Conservation (phyloP, 805 yeast species). For the Lipomyces yamanashiensis region DNA sequence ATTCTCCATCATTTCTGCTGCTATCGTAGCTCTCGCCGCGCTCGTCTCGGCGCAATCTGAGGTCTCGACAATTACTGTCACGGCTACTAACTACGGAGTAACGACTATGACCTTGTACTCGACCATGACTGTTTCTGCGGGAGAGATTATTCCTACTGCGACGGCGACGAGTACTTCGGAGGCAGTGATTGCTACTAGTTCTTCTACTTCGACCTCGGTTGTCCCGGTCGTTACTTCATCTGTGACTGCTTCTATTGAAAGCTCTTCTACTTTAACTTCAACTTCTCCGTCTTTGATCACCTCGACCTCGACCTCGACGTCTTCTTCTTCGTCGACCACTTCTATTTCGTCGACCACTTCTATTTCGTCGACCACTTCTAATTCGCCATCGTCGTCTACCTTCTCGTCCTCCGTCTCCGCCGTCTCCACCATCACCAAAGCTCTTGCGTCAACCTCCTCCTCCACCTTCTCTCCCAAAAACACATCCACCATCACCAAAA, state of each 20-base stretch:
- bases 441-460: no score
- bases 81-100: slow-evolving; percentile 5
- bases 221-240: neutral
- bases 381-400: no score
- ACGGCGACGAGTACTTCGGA: neutral
- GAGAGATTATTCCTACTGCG: neutral
- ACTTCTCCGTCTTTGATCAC: neutral
- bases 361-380: neutral
- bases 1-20: slow-evolving; percentile 9
- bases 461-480: neutral
- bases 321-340: neutral
- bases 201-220: neutral
- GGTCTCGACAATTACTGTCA: slow-evolving; percentile 15
- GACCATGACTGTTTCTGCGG: slow-evolving; percentile 16
- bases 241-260: neutral
- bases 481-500: no score
- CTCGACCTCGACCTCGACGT: neutral
- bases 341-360: slow-evolving; percentile 6
- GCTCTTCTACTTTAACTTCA: neutral
- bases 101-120: slow-evolving; percentile 11
- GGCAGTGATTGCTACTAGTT: neutral
- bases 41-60: slow-evolving; percentile 14
- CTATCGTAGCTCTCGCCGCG: slow-evolving; percentile 3
- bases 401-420: neutral
- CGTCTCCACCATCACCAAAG: no score